Evolutionary conservation across 108 stramenopile species (phyloP), one percentile per base, ranked within the genome.

Genomic region (Schizochytrium sp.): DNA sequence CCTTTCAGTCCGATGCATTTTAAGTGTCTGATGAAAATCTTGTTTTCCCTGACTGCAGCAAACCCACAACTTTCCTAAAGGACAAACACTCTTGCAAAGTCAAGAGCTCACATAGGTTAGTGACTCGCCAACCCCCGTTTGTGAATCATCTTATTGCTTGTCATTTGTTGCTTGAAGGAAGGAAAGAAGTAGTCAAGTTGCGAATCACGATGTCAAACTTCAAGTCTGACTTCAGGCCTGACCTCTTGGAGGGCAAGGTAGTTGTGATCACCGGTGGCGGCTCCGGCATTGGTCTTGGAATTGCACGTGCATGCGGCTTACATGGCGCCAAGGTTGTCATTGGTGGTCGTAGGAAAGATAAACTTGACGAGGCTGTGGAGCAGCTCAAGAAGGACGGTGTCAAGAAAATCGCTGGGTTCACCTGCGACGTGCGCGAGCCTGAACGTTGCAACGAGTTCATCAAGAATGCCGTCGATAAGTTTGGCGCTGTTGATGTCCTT

Each of bases 191-290:
- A 12, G 12, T 7, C 1, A 38, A 7, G 64, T 44, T 44, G 64
- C 12, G 12, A 0, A 7, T 38, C 64, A 60, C 19, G 59, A 60
- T 60, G 59, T n/a, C 59, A 28, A 28, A 28, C 19, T 60, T 69
- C 15, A 83, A 55, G 76, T 83, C 76, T 5, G 76, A 83, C 76
- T 83, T 83, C 28, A 10, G 76, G 53, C 47, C 50, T 8, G 76
- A 83, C 76, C 76, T 83, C 0, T 56, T 88, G 5, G 61, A 89
- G 56, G 90, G 88, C 0, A 89, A 87, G 64, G 87, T 89, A 3
- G 89, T 49, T 10, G 42, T 89, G 13, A 44, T 89, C 15, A 89
- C 89, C 56, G 89, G 89, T 41, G 89, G 89, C 28, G 89, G 89
- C 8, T 73, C 87, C 58, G 89, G 89, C 4, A 89, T 89, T 38